These are phyloP conservation scores for Arachis monticola DNA, from an alignment of 331 rosid genomes.

Conservation along the genomic window DNA sequence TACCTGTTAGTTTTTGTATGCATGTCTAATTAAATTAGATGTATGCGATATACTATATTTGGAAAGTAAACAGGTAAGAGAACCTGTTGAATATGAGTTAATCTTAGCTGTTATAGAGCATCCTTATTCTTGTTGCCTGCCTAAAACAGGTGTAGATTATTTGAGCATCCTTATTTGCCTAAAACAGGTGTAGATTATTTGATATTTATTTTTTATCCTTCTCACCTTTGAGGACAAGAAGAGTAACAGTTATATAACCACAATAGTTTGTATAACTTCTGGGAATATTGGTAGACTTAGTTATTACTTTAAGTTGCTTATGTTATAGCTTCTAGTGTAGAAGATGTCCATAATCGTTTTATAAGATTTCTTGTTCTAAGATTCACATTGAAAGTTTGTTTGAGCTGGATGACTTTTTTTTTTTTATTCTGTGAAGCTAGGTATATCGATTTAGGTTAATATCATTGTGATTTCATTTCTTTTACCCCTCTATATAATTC, in stretches of 20 bases:
- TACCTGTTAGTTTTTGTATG: neutral
- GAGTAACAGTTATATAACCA: conserved; percentile 23
- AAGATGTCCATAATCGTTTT: conserved; percentile 6
- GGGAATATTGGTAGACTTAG: conserved; percentile 5
- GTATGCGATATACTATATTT: neutral
- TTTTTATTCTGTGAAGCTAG: conserved; percentile 5
- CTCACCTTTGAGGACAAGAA: conserved; percentile 4
- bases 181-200: neutral
- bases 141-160: no score
- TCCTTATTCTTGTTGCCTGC: conserved; percentile 6
- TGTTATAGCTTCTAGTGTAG: conserved; percentile 14
- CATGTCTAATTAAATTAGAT: conserved; percentile 11
- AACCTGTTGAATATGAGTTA: neutral
- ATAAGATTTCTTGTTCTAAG: neutral
- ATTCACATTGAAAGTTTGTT: conserved; percentile 24
- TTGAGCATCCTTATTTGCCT: no score
- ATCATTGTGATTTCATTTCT: conserved; percentile 6
- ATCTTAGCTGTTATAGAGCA: conserved; percentile 9
- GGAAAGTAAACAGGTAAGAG: conserved; percentile 16
- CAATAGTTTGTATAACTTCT: neutral
- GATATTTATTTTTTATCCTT: neutral
- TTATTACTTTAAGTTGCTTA: conserved; percentile 21
- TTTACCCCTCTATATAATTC: neutral
- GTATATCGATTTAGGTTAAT: conserved; percentile 20
- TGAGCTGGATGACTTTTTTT: conserved; percentile 17